Conservation (phyloP, 306 rosid species). For the Prunus mongolica region DNA sequence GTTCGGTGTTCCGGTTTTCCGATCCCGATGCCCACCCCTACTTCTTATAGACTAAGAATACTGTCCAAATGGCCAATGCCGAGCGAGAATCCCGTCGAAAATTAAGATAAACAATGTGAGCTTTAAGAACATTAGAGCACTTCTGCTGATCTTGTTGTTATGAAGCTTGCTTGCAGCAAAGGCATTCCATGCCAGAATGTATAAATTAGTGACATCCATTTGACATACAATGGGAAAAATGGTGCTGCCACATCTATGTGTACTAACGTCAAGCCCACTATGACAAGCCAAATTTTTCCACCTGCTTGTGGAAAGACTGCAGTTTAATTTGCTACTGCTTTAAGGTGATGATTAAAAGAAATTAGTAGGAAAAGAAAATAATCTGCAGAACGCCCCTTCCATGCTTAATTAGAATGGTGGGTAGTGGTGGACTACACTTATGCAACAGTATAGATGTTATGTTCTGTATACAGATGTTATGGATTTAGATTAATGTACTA, state of each 20-base stretch:
- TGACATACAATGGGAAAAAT: conserved; percentile 10
- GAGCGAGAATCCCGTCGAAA: not conserved
- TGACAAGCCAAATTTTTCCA: not conserved
- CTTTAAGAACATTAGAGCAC: conserved; percentile 23
- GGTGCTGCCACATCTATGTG: not conserved
- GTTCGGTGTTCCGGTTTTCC: too few species aligned
- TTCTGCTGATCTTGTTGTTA: not conserved
- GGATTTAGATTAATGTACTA: too few species aligned
- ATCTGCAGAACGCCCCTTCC: too few species aligned
- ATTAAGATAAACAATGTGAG: conserved; percentile 7
- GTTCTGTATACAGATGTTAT: too few species aligned
- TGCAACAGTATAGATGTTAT: too few species aligned
- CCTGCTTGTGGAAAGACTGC: too few species aligned
- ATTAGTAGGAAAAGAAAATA: too few species aligned
- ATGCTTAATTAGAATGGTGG: too few species aligned
- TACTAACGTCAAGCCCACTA: conserved; percentile 7
- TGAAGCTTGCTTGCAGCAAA: conserved; percentile 18
- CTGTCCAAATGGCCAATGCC: conserved; percentile 19
- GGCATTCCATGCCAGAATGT: conserved; percentile 6
- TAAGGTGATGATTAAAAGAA: too few species aligned
- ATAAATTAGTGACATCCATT: not conserved
- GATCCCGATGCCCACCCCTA: not conserved
- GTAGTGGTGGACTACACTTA: too few species aligned
- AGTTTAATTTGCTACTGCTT: too few species aligned
- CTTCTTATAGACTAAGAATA: conserved; percentile 17